These are phyloP conservation scores for Curvularia sp. DNA, from an alignment of 2,329 filamentous ascomycete species.

Conservation along the genomic window DNA sequence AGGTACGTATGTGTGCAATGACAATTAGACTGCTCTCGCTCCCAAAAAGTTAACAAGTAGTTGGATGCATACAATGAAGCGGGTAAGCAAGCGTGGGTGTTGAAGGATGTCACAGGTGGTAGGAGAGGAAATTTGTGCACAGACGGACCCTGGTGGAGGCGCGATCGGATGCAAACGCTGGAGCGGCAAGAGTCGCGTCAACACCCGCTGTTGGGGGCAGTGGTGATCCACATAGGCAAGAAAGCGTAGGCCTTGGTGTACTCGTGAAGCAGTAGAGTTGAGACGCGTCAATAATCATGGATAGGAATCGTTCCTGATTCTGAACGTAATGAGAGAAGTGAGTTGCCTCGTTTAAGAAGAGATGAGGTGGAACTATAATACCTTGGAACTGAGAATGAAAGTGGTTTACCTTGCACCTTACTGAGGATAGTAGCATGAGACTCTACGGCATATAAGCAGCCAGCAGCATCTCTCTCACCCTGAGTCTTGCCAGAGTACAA, in stretches of 20 bases:
- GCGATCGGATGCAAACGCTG: constrained; percentile 32
- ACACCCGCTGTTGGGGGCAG: constrained; percentile 19
- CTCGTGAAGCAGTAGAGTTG: constrained; percentile 18
- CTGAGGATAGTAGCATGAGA: background rate
- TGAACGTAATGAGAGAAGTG: constrained; percentile 21
- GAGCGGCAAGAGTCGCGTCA: constrained; percentile 30
- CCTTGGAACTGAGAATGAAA: background rate
- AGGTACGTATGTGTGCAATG: constrained; percentile 36
- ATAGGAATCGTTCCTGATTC: constrained; percentile 8
- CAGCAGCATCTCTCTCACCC: background rate
- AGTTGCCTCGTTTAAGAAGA: too few species aligned
- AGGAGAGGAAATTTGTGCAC: constrained; percentile 25
- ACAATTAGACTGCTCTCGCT: constrained; percentile 35
- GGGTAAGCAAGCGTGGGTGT: constrained; percentile 24
- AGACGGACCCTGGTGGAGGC: constrained; percentile 25
- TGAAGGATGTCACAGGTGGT: constrained; percentile 10
- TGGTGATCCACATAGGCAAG: constrained; percentile 19
- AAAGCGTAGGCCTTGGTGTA: constrained; percentile 13
- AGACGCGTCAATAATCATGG: background rate
- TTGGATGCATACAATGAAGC: constrained; percentile 42
- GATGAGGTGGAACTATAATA: background rate
- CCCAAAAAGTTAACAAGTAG: constrained; percentile 46
- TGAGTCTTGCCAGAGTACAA: background rate
- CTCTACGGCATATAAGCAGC: background rate
- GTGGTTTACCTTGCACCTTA: background rate